Evolutionary conservation across 2,329 filamentous ascomycete species (phyloP).

Genomic region (Drechslerella dactyloides): DNA sequence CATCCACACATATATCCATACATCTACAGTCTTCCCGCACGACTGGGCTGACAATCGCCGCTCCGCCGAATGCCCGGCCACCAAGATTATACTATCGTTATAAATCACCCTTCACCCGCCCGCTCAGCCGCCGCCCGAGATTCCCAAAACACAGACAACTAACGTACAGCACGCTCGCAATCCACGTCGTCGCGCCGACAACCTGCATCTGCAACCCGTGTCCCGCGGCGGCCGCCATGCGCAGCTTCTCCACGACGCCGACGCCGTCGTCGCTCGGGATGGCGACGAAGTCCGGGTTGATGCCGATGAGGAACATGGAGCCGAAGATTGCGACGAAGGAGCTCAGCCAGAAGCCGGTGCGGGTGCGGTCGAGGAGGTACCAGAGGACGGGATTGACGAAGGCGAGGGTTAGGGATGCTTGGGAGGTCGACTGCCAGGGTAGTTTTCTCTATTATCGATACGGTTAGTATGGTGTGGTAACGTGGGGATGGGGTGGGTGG

Average conservation of each 20-base stretch:
- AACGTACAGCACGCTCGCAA: slow-evolving; percentile 91
- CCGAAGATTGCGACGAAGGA: slow-evolving; percentile 74
- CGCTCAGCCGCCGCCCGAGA: slow-evolving; percentile 75
- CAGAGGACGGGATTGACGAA: slow-evolving; percentile 91
- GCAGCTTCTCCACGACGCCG: slow-evolving; percentile 56
- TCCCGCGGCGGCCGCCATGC: slow-evolving; percentile 56
- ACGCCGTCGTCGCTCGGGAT: slow-evolving; percentile 61
- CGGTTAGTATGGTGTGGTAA: no score
- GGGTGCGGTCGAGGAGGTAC: slow-evolving; percentile 93
- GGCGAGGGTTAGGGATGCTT: slow-evolving; percentile 85
- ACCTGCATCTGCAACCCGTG: slow-evolving; percentile 69
- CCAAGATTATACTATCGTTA: background rate
- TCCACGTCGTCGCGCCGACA: slow-evolving; percentile 80
- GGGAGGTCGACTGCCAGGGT: slow-evolving; percentile 92
- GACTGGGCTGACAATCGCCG: no score
- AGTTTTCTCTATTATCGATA: slow-evolving; percentile 88
- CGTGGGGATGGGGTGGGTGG: slow-evolving; percentile 10
- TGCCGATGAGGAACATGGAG: slow-evolving; percentile 73
- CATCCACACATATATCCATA: background rate
- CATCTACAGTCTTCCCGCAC: background rate
- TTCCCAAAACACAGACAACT: slow-evolving; percentile 96
- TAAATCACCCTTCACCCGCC: slow-evolving; percentile 6
- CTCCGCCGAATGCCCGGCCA: background rate
- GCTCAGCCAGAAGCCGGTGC: slow-evolving; percentile 81
- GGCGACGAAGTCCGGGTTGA: slow-evolving; percentile 80